Conservation (phyloP, 1,284 basidiomycete species). For the Athelia psychrophila region DNA sequence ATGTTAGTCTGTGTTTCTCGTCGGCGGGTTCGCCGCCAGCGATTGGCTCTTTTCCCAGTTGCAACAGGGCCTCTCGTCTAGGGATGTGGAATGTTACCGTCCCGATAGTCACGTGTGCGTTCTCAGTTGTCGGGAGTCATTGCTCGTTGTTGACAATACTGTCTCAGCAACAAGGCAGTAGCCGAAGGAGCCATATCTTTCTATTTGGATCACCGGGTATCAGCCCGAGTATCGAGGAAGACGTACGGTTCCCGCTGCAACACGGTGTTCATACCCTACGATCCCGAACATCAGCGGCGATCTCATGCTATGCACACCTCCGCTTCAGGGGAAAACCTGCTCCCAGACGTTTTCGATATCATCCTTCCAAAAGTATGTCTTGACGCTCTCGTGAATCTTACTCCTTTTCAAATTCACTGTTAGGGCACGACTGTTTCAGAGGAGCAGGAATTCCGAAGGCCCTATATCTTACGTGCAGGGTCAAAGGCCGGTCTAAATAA, state of each 20-base stretch:
- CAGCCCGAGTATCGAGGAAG: constrained; percentile 39
- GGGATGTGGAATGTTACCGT: constrained; percentile 28
- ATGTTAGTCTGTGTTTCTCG: constrained; percentile 30
- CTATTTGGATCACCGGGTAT: constrained; percentile 47
- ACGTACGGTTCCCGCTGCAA: constrained; percentile 38
- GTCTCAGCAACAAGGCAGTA: constrained; percentile 50
- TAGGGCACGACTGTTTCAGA: constrained; percentile 31
- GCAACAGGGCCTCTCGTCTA: constrained; percentile 23
- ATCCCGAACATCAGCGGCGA: constrained; percentile 34
- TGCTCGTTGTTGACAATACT: neutral
- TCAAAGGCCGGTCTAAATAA: constrained; percentile 12
- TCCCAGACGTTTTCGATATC: constrained; percentile 24
- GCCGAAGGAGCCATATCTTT: constrained; percentile 54
- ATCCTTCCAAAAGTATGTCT: constrained; percentile 28
- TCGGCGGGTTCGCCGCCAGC: constrained; percentile 50
- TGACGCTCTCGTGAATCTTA: too few relatives aligned
- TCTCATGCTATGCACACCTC: constrained; percentile 13
- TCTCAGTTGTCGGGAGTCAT: neutral
- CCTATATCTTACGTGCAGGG: constrained; percentile 18
- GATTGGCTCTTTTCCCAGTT: constrained; percentile 44
- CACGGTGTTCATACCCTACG: constrained; percentile 21
- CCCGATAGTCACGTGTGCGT: constrained; percentile 40
- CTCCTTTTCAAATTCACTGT: constrained; percentile 1
- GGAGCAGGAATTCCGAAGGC: constrained; percentile 27
- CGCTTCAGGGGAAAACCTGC: constrained; percentile 17